Evolutionary conservation across 257 asterid species (phyloP), one percentile per base, ranked within the genome.

Genomic region (Nicotiana sylvestris): DNA sequence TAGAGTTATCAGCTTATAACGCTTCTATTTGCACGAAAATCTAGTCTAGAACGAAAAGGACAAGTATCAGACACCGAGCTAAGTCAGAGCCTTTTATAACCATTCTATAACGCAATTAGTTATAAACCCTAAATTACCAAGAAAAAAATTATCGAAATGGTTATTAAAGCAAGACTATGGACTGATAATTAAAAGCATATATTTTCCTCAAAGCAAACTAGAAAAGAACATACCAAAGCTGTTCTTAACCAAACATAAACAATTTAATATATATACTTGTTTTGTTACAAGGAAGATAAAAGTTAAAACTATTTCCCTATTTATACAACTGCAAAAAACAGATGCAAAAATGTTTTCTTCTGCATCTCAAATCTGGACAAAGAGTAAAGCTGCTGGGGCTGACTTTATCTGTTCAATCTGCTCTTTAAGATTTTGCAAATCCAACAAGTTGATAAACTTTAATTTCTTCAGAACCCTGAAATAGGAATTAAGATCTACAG

Each of bases 401-500:
- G 11, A 10, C 51, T 43, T 43, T 43, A 43, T 43, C 51, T 43
- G 51, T 9, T 43, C 12, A 2, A 9, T 10, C 51, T 8, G 78
- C 37, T 1, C 29, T 2, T 7, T 4, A 4, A 37, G 25, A 39
- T n/a, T 4, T 15, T 2, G 37, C 60, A 72, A 72, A 72, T 72
- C 79, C 60, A 72, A 58, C 29, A 9, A n/a, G 29, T 35, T 49
- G 46, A 15, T 21, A 29, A 37, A 29, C 35, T 80, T 81, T 84
- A 77, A 89, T 84, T 84, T 55, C 43, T 12, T 15, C 81, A 64
- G 83, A 69, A 81, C 55, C 94, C 87, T 78, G 67, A 89, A 66
- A 87, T 88, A 80, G 94, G 72, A 92, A 86, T 81, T 67, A 11
- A 66, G 76, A 87, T 82, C 84, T 78, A 51, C 33, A 66, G 18